Conservation (phyloP, 2,329 filamentous ascomycete species). For the Colletotrichum godetiae region DNA sequence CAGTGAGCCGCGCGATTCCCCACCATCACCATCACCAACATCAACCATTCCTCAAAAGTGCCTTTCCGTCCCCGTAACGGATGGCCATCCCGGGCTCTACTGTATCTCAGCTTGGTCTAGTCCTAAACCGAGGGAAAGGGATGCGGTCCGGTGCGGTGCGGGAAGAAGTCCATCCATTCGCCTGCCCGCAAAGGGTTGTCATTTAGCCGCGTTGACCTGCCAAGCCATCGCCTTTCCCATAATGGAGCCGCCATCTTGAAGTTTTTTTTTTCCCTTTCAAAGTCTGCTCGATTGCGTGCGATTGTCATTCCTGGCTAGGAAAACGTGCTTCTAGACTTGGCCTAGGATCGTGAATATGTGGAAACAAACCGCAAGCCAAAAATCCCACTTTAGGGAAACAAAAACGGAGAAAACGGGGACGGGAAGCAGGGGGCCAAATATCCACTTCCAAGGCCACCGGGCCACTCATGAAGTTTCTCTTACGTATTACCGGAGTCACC, state of each 20-base stretch:
- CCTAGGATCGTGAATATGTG: not conserved
- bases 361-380: not conserved
- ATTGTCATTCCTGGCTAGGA: not conserved
- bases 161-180: not conserved
- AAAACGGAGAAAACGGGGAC: conserved; percentile 13
- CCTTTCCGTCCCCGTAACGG: not conserved
- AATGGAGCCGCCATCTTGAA: not conserved
- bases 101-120: not conserved
- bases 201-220: not conserved
- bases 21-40: not conserved
- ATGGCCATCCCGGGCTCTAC: not conserved
- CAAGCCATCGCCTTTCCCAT: not conserved
- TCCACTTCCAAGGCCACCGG: conserved; percentile 27
- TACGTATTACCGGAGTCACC: conserved; percentile 25
- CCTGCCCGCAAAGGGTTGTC: not conserved
- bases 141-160: not conserved
- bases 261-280: not conserved
- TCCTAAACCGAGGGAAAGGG: not conserved
- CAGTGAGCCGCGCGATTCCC: not conserved
- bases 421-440: conserved; percentile 19
- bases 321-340: conserved; percentile 1
- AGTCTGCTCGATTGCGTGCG: not conserved
- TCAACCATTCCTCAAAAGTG: not conserved
- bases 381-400: not conserved
- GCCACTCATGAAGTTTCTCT: conserved; percentile 28